Evolutionary conservation across 2,329 filamentous ascomycete species (phyloP), one percentile per base, ranked within the genome.

Genomic region (Huntiella omanensis): DNA sequence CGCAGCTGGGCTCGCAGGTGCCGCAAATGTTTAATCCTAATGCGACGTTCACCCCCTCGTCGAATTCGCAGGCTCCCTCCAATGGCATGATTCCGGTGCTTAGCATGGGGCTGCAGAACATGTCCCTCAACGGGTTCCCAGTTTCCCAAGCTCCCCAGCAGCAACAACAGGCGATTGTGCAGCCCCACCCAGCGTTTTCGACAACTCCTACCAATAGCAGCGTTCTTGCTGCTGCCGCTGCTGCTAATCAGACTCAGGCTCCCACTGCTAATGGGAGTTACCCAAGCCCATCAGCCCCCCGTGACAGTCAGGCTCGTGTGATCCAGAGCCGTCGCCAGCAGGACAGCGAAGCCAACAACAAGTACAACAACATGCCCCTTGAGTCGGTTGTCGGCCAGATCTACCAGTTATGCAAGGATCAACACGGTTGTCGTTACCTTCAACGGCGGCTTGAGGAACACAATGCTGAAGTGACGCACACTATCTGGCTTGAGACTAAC

Each of bases 381-480:
- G 84, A 94, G 58, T 74, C 79, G 33, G 80, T 91, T 55, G 70
- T 72, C 33, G 84, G 86, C 42, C 80, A 86, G 55, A 84, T 98
- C 56, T 92, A 94, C 61, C 72, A 77, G 43, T 68, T 95, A 33
- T 96, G 88, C 72, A 96, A 95, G 64, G 91, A 98, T 57, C 91
- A 98, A 64, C 87, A 98, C 61, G 91, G 91, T 49, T 98, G 91
- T 58, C 83, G 91, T 49, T 98, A 91, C 60, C 68, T 98, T 48
- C 91, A 98, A 66, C 91, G 93, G 69, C 94, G 96, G 67, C 71
- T 98, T 4, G 91, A 98, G 64, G 88, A 93, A 58, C 81, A 81
- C 55, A 78, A 80, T 54, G 73, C 80, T 4, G 80, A 88, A 22
- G 76, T 92, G 56, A 74, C 95, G 44, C 82, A 92, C 60, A 78